Evolutionary conservation across 2,329 filamentous ascomycete genomes (phyloP).

Genomic region (Claviceps africana): DNA sequence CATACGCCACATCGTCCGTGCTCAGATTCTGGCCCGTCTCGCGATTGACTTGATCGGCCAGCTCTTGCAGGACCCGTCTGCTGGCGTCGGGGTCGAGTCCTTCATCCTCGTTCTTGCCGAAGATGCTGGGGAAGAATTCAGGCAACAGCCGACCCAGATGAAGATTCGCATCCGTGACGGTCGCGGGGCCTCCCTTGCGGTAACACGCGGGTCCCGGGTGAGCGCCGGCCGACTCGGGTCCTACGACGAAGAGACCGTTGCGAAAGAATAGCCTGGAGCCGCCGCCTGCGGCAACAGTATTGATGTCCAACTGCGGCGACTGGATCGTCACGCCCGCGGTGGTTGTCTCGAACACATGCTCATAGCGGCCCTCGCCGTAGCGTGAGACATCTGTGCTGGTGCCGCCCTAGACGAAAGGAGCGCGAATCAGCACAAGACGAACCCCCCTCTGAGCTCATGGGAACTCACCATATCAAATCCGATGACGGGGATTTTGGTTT

Average conservation of each 20-base stretch:
- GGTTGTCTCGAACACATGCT: conserved; percentile 53
- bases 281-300: conserved; percentile 65
- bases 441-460: too few relatives aligned
- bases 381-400: conserved; percentile 63
- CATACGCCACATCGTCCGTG: conserved; percentile 22
- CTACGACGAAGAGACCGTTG: conserved; percentile 60
- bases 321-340: conserved; percentile 69
- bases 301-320: conserved; percentile 67
- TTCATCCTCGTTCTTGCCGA: conserved; percentile 12
- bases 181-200: conserved; percentile 56
- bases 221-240: conserved; percentile 56
- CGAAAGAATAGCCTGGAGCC: conserved; percentile 57
- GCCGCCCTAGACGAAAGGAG: conserved; percentile 26
- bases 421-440: background rate
- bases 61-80: conserved; percentile 24
- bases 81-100: conserved; percentile 26
- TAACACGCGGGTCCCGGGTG: conserved; percentile 62
- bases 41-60: conserved; percentile 28
- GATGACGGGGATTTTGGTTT: conserved; percentile 55
- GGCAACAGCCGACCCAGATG: conserved; percentile 46
- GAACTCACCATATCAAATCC: conserved; percentile 49
- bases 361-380: conserved; percentile 34
- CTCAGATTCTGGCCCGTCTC: conserved; percentile 12
- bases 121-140: conserved; percentile 57
- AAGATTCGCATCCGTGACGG: conserved; percentile 59